A percentile compares a stretch with the other conserved stretches of the same genome.
Evolutionary conservation across 805 yeast genomes (phyloP).

Genomic region (Yarrowia bubula): DNA sequence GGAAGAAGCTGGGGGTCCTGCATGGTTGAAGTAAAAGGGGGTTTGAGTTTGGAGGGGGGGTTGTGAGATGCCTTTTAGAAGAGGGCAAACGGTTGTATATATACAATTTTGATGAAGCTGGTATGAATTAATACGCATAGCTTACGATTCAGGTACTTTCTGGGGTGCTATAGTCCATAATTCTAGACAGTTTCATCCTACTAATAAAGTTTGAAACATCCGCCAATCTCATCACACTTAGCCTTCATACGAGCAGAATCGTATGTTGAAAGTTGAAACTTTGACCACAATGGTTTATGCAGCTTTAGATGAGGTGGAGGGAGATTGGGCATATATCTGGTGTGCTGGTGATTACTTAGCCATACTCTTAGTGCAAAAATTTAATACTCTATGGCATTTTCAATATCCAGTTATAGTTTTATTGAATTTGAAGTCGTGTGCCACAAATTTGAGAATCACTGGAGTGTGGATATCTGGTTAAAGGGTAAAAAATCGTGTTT

Average conservation of each 20-base stretch:
- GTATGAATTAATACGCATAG: too few relatives aligned
- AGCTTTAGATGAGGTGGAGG: not conserved
- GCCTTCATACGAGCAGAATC: constrained; percentile 17
- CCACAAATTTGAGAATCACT: too few relatives aligned
- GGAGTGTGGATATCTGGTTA: too few relatives aligned
- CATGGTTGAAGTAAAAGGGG: not conserved
- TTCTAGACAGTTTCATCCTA: not conserved
- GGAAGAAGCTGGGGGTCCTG: constrained; percentile 18
- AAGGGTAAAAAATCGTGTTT: too few relatives aligned
- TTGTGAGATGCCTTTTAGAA: not conserved
- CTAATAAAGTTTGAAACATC: not conserved
- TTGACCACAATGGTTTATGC: not conserved
- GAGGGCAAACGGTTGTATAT: not conserved
- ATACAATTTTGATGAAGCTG: not conserved
- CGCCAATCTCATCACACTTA: constrained; percentile 16
- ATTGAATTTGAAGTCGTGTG: too few relatives aligned
- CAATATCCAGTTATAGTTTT: too few relatives aligned
- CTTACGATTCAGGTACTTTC: too few relatives aligned
- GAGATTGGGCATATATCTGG: too few relatives aligned
- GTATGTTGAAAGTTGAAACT: not conserved
- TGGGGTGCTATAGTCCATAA: too few relatives aligned
- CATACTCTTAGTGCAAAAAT: not conserved
- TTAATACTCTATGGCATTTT: not conserved
- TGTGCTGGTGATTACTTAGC: too few relatives aligned
- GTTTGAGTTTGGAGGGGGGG: not conserved